Evolutionary conservation across 306 rosid species (phyloP).

Genomic region (Glycine tomentella): DNA sequence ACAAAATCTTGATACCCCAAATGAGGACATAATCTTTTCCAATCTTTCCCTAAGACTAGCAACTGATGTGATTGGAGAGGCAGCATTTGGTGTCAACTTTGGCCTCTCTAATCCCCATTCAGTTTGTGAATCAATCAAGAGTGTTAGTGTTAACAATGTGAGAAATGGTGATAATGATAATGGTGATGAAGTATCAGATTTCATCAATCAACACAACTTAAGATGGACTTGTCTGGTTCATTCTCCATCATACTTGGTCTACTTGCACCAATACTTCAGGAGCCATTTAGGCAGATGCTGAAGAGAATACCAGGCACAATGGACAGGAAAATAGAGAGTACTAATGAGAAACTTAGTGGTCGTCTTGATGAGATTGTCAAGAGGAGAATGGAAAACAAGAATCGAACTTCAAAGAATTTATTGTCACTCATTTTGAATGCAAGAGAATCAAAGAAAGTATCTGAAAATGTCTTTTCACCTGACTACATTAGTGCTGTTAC

Average conservation of each 20-base stretch:
- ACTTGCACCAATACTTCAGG: constrained; percentile 77
- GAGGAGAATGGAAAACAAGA: constrained; percentile 64
- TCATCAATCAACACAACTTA: constrained; percentile 84
- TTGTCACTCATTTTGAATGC: constrained; percentile 78
- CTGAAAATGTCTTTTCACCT: constrained; percentile 63
- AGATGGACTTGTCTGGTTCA: constrained; percentile 96
- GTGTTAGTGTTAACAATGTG: constrained; percentile 11
- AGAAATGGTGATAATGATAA: background rate
- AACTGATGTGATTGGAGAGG: constrained; percentile 87
- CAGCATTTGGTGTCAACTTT: constrained; percentile 95
- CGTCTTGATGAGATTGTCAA: constrained; percentile 78
- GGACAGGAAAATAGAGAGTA: constrained; percentile 84
- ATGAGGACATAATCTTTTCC: constrained; percentile 74
- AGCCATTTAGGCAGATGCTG: constrained; percentile 79
- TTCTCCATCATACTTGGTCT: constrained; percentile 90
- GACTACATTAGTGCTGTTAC: constrained; percentile 85
- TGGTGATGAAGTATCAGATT: constrained; percentile 69
- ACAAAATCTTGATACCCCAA: constrained; percentile 57
- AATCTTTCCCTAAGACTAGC: constrained; percentile 78
- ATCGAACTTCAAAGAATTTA: constrained; percentile 68
- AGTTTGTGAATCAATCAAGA: constrained; percentile 46
- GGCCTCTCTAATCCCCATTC: constrained; percentile 70
- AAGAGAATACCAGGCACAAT: constrained; percentile 83
- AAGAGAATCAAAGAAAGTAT: constrained; percentile 61
- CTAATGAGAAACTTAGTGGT: constrained; percentile 59